A percentile compares a stretch with the other conserved stretches of the same genome.
Conservation (phyloP, 345 rosid species). For the Mercurialis annua region DNA sequence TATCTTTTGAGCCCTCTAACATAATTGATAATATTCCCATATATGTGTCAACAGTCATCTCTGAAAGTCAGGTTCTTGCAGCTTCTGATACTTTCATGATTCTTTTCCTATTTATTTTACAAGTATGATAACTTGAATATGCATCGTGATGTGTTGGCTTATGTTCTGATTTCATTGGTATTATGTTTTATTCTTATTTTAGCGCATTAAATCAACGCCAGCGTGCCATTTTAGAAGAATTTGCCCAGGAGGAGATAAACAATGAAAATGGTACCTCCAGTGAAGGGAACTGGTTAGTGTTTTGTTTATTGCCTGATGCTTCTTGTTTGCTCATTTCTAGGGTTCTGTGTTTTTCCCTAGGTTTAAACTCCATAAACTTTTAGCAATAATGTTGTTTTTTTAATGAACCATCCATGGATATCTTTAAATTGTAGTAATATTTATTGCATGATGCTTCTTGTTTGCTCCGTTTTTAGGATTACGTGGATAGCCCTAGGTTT, state of each 20-base stretch:
- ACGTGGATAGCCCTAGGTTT: neutral
- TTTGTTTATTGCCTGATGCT: conserved; percentile 11
- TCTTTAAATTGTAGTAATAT: too few species aligned
- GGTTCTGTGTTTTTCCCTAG: too few species aligned
- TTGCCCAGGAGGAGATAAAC: conserved; percentile 74
- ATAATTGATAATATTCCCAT: neutral
- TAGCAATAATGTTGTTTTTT: too few species aligned
- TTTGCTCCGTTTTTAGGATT: conserved; percentile 7
- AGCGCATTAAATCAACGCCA: conserved; percentile 71
- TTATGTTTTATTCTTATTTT: conserved; percentile 13
- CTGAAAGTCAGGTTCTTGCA: neutral
- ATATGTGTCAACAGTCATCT: neutral
- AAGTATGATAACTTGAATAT: neutral
- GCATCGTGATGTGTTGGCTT: neutral
- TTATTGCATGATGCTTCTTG: conserved; percentile 10
- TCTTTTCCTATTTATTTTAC: neutral
- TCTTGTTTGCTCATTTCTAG: too few species aligned
- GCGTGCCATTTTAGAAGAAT: conserved; percentile 76
- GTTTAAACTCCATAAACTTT: too few species aligned
- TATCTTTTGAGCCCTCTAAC: neutral
- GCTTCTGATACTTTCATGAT: neutral
- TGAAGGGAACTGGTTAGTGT: conserved; percentile 63
- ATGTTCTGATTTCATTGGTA: conserved; percentile 7
- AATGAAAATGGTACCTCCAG: conserved; percentile 35
- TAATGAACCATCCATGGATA: too few species aligned